phyloP scores from a whole-genome alignment of 2,329 filamentous ascomycete genomes.

The Dactylellina cionopaga region DNA sequence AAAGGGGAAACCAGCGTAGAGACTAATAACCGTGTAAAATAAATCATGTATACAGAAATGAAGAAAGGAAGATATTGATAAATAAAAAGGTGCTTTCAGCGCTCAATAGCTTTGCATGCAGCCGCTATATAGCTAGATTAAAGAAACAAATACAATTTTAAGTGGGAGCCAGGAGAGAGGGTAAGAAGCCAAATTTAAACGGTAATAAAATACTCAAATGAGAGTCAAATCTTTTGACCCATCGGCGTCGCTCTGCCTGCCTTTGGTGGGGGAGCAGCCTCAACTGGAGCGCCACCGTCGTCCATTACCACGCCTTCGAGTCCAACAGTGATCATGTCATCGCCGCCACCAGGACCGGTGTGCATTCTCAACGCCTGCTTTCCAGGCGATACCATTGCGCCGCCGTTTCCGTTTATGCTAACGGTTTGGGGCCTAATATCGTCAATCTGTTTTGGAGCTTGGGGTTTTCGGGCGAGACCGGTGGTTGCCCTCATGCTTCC shows the following conservation, averaged over 20 bases:
- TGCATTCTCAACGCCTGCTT: slow-evolving; percentile 51
- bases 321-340: slow-evolving; percentile 51
- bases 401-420: slow-evolving; percentile 39
- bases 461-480: slow-evolving; percentile 42
- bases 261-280: slow-evolving; percentile 45
- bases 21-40: no score
- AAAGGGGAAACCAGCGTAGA: not conserved
- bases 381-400: slow-evolving; percentile 40
- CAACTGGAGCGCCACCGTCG: slow-evolving; percentile 49
- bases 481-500: slow-evolving; percentile 47
- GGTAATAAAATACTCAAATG: slow-evolving; percentile 27
- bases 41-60: slow-evolving; percentile 20
- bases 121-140: slow-evolving; percentile 1
- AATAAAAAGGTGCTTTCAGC: not conserved
- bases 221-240: slow-evolving; percentile 49
- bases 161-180: not conserved
- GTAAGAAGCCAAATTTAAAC: slow-evolving; percentile 7
- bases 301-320: slow-evolving; percentile 52
- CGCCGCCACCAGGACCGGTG: slow-evolving; percentile 41
- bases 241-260: slow-evolving; percentile 48
- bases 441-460: slow-evolving; percentile 8
- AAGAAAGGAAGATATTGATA: slow-evolving; percentile 3
- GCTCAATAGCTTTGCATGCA: not conserved
- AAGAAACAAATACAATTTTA: not conserved
- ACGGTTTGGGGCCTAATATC: slow-evolving; percentile 47